These are phyloP conservation scores for Boletus speciosus DNA, from an alignment of 768 basidiomycete species.

Conservation along the genomic window DNA sequence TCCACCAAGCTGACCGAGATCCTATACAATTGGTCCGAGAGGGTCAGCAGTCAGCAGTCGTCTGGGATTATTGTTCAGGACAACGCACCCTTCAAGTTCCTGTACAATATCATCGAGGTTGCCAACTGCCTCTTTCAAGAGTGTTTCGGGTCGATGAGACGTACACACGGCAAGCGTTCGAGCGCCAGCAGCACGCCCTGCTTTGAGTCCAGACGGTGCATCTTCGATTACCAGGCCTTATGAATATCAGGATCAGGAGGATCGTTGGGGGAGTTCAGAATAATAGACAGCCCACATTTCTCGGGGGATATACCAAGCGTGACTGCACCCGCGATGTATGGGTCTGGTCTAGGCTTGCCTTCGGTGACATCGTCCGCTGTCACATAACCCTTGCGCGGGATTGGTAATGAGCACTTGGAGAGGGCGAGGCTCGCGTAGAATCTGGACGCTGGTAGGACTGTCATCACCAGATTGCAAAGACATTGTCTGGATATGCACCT, in stretches of 20 bases:
- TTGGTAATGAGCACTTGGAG: constrained; percentile 54
- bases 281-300: constrained; percentile 44
- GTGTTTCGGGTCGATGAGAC: constrained; percentile 55
- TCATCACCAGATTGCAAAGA: not conserved
- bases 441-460: constrained; percentile 54
- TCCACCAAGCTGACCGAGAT: constrained; percentile 19
- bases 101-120: constrained; percentile 63
- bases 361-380: constrained; percentile 61
- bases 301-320: constrained; percentile 49
- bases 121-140: constrained; percentile 38
- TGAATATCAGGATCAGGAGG: not conserved
- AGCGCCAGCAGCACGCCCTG: constrained; percentile 75
- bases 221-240: constrained; percentile 89
- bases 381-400: constrained; percentile 59
- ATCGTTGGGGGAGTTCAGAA: not conserved
- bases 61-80: not conserved
- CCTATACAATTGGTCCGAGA: constrained; percentile 3
- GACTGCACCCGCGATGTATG: constrained; percentile 75
- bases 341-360: constrained; percentile 88
- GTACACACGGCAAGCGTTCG: constrained; percentile 82
- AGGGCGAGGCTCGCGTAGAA: constrained; percentile 70
- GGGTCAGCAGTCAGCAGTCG: not conserved
- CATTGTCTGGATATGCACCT: constrained; percentile 32
- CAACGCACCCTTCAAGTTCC: constrained; percentile 61
- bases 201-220: constrained; percentile 75